phyloP scores from a whole-genome alignment of 1,139 yeast genomes.

The Taiozyma onychis region DNA sequence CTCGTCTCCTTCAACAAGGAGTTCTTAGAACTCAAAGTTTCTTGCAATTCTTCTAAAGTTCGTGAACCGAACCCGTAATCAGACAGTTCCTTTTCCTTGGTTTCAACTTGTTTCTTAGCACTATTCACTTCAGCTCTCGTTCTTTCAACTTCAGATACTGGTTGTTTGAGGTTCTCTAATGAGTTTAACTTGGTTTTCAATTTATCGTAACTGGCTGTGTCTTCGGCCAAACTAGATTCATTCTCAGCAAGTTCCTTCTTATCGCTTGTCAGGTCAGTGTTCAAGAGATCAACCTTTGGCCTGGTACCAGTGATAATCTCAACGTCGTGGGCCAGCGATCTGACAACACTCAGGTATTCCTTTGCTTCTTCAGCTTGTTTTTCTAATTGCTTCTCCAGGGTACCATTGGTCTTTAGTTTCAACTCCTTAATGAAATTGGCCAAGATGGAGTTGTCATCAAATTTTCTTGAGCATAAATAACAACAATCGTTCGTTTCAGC shows the following conservation, averaged over 20 bases:
- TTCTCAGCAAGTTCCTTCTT: neutral
- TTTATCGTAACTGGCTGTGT: neutral
- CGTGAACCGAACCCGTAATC: conserved; percentile 27
- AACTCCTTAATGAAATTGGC: conserved; percentile 30
- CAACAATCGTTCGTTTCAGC: conserved; percentile 56
- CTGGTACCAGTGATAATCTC: conserved; percentile 12
- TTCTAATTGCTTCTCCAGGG: conserved; percentile 24
- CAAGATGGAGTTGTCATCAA: conserved; percentile 36
- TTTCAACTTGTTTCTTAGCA: conserved; percentile 32
- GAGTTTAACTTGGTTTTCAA: conserved; percentile 2
- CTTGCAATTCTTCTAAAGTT: conserved; percentile 49
- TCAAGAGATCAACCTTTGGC: conserved; percentile 6
- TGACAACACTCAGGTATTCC: conserved; percentile 33
- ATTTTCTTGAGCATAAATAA: conserved; percentile 58
- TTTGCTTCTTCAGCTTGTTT: conserved; percentile 36
- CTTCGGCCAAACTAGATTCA: neutral
- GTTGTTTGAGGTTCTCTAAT: conserved; percentile 25
- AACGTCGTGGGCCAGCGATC: conserved; percentile 16
- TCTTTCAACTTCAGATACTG: conserved; percentile 35
- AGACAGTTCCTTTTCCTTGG: conserved; percentile 34
- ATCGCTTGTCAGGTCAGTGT: neutral
- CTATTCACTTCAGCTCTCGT: conserved; percentile 33
- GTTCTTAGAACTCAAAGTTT: conserved; percentile 37
- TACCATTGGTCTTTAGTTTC: conserved; percentile 26
- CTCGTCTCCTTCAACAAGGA: conserved; percentile 42